These are phyloP conservation scores for Globisporangium ultimum DNA, from an alignment of 352 stramenopile species.

Conservation along the genomic window DNA sequence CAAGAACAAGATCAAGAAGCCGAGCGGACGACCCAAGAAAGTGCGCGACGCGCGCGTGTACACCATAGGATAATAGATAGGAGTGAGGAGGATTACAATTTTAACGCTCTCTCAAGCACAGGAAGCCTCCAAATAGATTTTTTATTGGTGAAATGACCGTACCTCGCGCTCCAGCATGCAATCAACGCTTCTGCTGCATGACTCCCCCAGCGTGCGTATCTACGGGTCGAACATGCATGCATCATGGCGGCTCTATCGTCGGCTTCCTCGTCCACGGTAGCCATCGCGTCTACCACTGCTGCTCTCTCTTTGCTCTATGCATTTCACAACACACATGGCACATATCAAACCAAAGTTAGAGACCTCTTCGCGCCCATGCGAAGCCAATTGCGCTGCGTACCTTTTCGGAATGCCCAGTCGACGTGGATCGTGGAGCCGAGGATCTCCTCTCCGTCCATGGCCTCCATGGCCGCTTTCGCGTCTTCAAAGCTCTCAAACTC, in stretches of 20 bases:
- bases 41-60: conserved; percentile 71
- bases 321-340: conserved; percentile 7
- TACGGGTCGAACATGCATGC: neutral
- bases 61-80: conserved; percentile 47
- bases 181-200: too few relatives aligned
- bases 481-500: conserved; percentile 92
- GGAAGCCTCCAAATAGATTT: neutral
- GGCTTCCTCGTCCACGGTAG: conserved; percentile 30
- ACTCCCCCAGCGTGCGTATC: too few relatives aligned
- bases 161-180: neutral
- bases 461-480: conserved; percentile 87
- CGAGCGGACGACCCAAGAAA: conserved; percentile 68
- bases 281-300: conserved; percentile 23
- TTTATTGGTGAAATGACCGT: neutral
- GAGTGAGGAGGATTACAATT: too few relatives aligned
- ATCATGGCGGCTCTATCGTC: conserved; percentile 37
- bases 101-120: neutral
- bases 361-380: too few relatives aligned
- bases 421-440: conserved; percentile 89
- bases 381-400: conserved; percentile 13
- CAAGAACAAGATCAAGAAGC: conserved; percentile 87
- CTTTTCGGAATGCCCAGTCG: conserved; percentile 93
- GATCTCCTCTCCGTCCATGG: conserved; percentile 91
- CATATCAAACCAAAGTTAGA: neutral
- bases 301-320: conserved; percentile 9